A percentile compares a stretch with the other conserved stretches of the same genome.
Evolutionary conservation across 148 eudicot species (phyloP).

Genomic region (Talinum fruticosum): DNA sequence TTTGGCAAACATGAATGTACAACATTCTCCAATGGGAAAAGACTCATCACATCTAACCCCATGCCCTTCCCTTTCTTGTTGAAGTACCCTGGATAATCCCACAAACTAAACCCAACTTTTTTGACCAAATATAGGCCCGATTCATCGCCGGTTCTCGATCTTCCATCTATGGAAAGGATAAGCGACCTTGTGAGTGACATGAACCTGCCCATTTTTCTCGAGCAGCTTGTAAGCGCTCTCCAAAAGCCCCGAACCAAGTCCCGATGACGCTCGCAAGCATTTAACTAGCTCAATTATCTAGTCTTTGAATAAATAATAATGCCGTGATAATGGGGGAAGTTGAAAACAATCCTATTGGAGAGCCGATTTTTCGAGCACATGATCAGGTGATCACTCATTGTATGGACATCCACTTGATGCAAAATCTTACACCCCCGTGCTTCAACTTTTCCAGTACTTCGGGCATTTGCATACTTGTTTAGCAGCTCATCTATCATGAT

Average conservation of each 20-base stretch:
- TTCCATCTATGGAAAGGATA: conserved; percentile 26
- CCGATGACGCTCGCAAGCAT: conserved; percentile 14
- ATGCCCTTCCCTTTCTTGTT: conserved; percentile 18
- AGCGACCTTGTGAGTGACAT: conserved; percentile 33
- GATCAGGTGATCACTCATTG: conserved; percentile 4
- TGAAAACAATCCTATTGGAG: conserved; percentile 24
- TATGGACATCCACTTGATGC: conserved; percentile 10
- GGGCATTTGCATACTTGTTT: neutral
- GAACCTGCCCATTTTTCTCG: conserved; percentile 20
- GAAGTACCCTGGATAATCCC: conserved; percentile 18
- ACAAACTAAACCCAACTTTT: neutral
- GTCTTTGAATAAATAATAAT: too few relatives aligned
- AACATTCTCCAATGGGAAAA: conserved; percentile 19
- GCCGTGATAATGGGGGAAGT: conserved; percentile 17
- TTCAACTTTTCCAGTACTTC: neutral
- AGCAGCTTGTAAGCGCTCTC: conserved; percentile 24
- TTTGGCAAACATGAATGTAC: conserved; percentile 13
- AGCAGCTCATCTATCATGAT: neutral
- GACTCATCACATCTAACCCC: neutral
- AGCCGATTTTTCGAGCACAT: neutral
- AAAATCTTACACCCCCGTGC: conserved; percentile 9
- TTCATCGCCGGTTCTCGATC: conserved; percentile 20
- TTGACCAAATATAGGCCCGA: conserved; percentile 16
- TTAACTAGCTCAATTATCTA: too few relatives aligned
- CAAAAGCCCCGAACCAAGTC: conserved; percentile 27